Conservation (phyloP, 441 rosid genomes). For the Croton setiger region DNA sequence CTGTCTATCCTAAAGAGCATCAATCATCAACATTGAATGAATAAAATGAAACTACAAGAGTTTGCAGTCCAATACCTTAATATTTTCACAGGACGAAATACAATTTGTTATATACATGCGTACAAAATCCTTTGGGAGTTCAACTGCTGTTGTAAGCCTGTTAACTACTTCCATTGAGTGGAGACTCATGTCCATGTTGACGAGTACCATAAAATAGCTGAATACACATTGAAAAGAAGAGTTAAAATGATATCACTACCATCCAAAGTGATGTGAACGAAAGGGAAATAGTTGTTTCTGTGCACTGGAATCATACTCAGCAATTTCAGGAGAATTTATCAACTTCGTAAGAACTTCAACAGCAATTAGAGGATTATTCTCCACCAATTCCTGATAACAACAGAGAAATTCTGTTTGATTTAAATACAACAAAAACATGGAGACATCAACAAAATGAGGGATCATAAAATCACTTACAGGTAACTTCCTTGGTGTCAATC, state of each 20-base stretch:
- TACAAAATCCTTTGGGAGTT: slow-evolving; percentile 87
- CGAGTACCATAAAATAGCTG: slow-evolving; percentile 89
- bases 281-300: neutral
- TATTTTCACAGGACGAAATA: slow-evolving; percentile 87
- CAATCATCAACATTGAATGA: neutral
- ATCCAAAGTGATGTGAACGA: neutral
- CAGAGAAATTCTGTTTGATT: slow-evolving; percentile 19
- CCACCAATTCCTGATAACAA: slow-evolving; percentile 82
- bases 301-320: slow-evolving; percentile 55
- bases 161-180: slow-evolving; percentile 99
- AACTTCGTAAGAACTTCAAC: slow-evolving; percentile 89
- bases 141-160: slow-evolving; percentile 92
- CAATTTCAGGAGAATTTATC: slow-evolving; percentile 80
- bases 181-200: slow-evolving; percentile 94
- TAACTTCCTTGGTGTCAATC: slow-evolving; percentile 82
- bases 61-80: slow-evolving; percentile 50
- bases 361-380: slow-evolving; percentile 89
- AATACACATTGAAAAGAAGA: slow-evolving; percentile 18
- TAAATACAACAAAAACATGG: slow-evolving; percentile 13
- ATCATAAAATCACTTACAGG: slow-evolving; percentile 52
- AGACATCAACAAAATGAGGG: neutral
- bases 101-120: slow-evolving; percentile 91
- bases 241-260: neutral
- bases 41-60: neutral
- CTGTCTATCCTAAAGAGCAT: slow-evolving; percentile 5